Base-by-base conservation (phyloP, 2,329 filamentous ascomycete genomes). In the Cercospora sp. region DNA sequence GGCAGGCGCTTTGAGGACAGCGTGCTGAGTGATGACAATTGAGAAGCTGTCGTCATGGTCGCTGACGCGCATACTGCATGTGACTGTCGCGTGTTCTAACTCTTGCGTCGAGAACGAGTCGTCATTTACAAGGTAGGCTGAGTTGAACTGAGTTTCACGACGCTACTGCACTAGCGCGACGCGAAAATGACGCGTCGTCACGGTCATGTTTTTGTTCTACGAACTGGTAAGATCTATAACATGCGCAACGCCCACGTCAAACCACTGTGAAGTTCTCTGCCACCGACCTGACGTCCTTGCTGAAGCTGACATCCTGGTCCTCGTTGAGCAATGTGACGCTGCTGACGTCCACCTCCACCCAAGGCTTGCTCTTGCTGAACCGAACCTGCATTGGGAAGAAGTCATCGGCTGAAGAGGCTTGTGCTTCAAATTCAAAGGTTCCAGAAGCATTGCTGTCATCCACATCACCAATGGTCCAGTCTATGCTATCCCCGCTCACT, bases 321-420 rank as follows among this genome's bases (percentile, higher is more conserved):
- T 91, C 87, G 72, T 92, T 91, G 65, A 94, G 76, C 73, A 95
- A 81, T 28, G 87, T 87, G 26, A 94, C 90, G 57, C 88, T 70
- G 87, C 91, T 90, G 85, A 98, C 94, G 82, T 97, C 93, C 71
- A 99, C 92, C 75, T 97, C 93, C 61, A 98, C 87, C 79, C 92
- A 97, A 30, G 95, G 94, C 67, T 86, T 88, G 51, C 88, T 87
- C 86, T 96, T 97, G 71, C 88, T 90, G 81, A 99, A 99, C 64
- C 89, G 87, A 69, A 98, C 89, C 64, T 87, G 90, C 94, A 99
- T 98, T 1, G 95, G 95, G 89, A 99, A 99, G 83, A 98, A 98
- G 75, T 97, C 94, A 66, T 92, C 90, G 78, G 98, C 95, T 73
- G 94, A 92, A 65, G 89, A 87, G 10, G 92, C 92, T 79, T 92